Base-by-base conservation (phyloP, 2,329 filamentous ascomycete genomes). In the Ophiocordyceps robertsii region DNA sequence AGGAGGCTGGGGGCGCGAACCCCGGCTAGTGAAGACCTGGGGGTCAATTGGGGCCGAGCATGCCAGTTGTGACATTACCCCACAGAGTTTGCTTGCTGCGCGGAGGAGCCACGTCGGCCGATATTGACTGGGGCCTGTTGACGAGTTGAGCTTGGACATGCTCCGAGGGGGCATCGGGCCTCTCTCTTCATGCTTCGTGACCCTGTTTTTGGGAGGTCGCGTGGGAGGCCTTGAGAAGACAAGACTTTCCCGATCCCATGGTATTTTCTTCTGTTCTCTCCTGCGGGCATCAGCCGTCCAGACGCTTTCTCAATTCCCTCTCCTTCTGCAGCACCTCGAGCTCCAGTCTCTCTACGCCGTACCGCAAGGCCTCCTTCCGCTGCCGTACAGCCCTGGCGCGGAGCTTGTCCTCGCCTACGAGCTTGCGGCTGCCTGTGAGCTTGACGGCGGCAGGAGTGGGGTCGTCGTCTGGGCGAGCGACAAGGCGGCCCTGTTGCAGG, bases 341-440 rank as follows among this genome's bases (percentile, higher is more conserved):
- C 67, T 92, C 85, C 49, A 95, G 62, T 46, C 88, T 73, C 57
- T 92, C 86, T 16, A 95, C 85, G 27, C 85, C 82, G 66, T 93
- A 95, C 58, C 84, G 80, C 52, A 95, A 64, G 40, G 86, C 77
- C 61, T 94, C 87, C 62, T 86, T 90, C 63, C 87, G 82, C 67
- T 88, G 84, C 44, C 77, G 69, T 44, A 92, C 62, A 48, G 84
- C 80, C 53, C 69, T 65, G 2, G 70, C 72, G 17, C 69, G 61
- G 39, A 77, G 56, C 51, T 66, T 68, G 37, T 69, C 69, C 49
- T 70, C 68, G 2, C 62, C 63, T 29, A 77, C 78, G 46, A 86
- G 67, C 53, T 54, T 53, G 43, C 56, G 52, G 43, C 47, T 12
- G 13, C 46, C 40, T 51, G 46, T 42, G 52, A 45, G 38, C 46